Base-by-base conservation (phyloP, 108 stramenopile species). In the Schizochytrium sp. region DNA sequence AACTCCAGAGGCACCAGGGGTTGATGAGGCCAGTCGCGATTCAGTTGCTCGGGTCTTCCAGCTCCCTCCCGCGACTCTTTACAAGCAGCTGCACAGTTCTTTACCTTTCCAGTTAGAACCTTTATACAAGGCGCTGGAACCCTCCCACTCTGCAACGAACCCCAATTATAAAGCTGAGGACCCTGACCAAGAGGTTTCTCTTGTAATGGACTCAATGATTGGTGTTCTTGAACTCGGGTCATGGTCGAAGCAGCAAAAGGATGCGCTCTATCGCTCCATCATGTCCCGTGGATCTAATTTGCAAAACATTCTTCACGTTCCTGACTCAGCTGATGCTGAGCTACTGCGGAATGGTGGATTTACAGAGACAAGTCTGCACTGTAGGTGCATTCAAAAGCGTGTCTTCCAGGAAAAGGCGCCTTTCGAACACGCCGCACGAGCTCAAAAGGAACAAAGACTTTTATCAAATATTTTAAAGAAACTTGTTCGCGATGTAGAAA, bases 361-460 rank as follows among this genome's bases (percentile, higher is more conserved):
- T 69, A 69, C 7, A 7, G 64, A 69, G 15, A 69, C 64, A 7
- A 69, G 64, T 44, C 28, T 69, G 64, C 64, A 69, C 64, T 44
- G 40, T 69, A 69, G 64, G 64, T 69, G 64, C 64, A 69, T 69
- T 44, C 64, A 69, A 44, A 69, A 69, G 64, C 64, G 64, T 44
- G 64, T 69, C 64, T 44, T 69, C 15, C 64, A 69, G 28, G 64
- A 69, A 69, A 69, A 69, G 64, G 64, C 64, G 42, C 42, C 40
- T 38, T 69, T 69, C 2, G 64, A 69, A 44, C 64, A 69, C 28
- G 64, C 28, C 1, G 64, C 40, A 15, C 64, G 28, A 8, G 64
- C 64, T 0, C 19, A 60, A 60, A n/a, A 60, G 0, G 59, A 60
- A 28, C 28, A 28, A 28, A 28, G 28, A 28, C 28, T 28, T 28